Evolutionary conservation across 306 rosid genomes (phyloP).

Genomic region (Mimosa bimucronata): DNA sequence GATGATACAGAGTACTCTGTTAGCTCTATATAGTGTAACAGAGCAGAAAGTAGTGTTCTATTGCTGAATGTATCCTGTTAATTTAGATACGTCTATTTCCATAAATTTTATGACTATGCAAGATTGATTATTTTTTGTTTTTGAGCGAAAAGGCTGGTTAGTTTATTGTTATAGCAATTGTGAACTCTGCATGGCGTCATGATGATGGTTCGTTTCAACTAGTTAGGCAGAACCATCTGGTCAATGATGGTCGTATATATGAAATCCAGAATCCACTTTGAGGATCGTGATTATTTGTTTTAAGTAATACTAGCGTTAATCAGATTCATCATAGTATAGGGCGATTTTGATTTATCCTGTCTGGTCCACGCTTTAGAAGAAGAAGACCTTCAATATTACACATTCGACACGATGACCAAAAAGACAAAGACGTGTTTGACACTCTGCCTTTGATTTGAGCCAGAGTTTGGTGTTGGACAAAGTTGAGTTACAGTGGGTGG

Average conservation of each 20-base stretch:
- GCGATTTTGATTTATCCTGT: neutral
- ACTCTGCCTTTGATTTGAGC: conserved; percentile 17
- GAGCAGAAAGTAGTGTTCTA: neutral
- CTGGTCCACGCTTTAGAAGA: conserved; percentile 2
- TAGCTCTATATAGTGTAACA: neutral
- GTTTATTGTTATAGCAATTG: neutral
- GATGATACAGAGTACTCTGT: neutral
- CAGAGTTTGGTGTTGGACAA: conserved; percentile 29
- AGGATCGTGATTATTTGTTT: neutral
- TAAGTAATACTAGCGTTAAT: neutral
- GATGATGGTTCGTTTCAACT: neutral
- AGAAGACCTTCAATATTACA: neutral
- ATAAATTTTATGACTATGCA: neutral
- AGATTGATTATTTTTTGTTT: neutral
- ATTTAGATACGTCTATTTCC: no score
- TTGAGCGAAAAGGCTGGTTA: neutral
- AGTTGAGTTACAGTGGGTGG: neutral
- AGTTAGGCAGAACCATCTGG: conserved; percentile 5
- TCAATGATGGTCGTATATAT: neutral
- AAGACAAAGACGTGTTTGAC: conserved; percentile 47
- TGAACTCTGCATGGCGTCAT: neutral
- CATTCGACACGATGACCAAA: conserved; percentile 2
- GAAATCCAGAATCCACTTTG: neutral
- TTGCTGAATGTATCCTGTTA: neutral
- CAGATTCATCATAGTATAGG: neutral